These are phyloP conservation scores for Parietichytrium sp. DNA, from an alignment of 108 stramenopile species.

Conservation along the genomic window DNA sequence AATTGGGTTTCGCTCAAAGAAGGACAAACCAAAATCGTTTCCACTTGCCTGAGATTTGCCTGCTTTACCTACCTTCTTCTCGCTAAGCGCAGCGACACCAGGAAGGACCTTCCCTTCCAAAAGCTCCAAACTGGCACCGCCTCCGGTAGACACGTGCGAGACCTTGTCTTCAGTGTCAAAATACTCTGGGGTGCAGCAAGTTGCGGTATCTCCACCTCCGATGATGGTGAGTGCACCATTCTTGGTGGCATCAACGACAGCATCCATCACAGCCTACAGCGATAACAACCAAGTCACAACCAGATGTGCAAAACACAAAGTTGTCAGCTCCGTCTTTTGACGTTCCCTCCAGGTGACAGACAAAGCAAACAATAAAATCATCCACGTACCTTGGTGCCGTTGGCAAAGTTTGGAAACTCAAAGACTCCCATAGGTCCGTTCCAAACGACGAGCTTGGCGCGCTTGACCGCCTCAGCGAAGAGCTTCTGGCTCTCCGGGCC, in stretches of 20 bases:
- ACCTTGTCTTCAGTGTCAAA: constrained; percentile 89
- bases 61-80: constrained; percentile 50
- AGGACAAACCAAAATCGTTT: background rate
- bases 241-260: constrained; percentile 85
- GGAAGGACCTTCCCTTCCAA: constrained; percentile 91
- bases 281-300: too few relatives aligned
- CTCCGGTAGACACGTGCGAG: constrained; percentile 95
- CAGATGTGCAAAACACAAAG: too few relatives aligned
- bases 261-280: constrained; percentile 88
- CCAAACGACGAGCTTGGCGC: constrained; percentile 87
- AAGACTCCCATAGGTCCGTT: constrained; percentile 99
- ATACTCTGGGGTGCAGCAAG: constrained; percentile 76
- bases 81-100: constrained; percentile 64
- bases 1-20: background rate
- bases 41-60: too few relatives aligned
- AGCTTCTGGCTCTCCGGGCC: constrained; percentile 81
- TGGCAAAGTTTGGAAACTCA: constrained; percentile 87
- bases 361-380: too few relatives aligned
- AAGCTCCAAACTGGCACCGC: constrained; percentile 91
- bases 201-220: constrained; percentile 99
- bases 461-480: constrained; percentile 74
- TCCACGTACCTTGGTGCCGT: constrained; percentile 87
- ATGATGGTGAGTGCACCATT: constrained; percentile 90
- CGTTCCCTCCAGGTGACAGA: too few relatives aligned
- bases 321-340: too few relatives aligned